Percentiles rank a stretch among this genome's conserved stretches.
Conservation (phyloP, 2,329 filamentous ascomycete genomes). For the Alternaria ethzedia region DNA sequence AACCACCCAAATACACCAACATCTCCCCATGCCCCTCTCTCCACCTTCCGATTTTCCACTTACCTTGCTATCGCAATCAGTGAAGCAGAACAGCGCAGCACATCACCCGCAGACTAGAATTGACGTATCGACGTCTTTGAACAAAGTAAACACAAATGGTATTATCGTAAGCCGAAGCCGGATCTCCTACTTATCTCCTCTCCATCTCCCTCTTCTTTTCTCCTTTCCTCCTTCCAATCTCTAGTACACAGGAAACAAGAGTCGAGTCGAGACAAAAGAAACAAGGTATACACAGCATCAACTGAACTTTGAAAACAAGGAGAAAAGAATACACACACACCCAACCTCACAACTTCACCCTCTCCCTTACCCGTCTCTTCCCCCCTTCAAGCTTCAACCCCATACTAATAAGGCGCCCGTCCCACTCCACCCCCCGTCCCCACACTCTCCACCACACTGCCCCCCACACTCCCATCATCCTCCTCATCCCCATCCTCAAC, state of each 20-base stretch:
- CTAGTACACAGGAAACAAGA: not conserved
- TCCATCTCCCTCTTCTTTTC: not conserved
- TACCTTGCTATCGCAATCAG: no score
- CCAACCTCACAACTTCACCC: not conserved
- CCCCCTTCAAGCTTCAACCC: not conserved
- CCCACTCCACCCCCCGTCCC: slow-evolving; percentile 24
- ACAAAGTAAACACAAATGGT: not conserved
- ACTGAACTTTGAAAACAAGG: not conserved
- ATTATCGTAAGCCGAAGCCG: not conserved
- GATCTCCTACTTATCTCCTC: not conserved
- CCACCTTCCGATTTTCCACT: no score
- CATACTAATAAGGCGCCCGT: slow-evolving; percentile 36
- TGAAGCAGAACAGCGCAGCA: not conserved
- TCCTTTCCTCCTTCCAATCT: not conserved
- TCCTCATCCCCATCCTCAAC: slow-evolving; percentile 26
- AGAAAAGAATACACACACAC: not conserved
- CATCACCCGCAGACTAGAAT: not conserved
- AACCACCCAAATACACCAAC: no score
- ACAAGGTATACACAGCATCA: not conserved
- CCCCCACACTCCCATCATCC: not conserved
- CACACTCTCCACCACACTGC: slow-evolving; percentile 13
- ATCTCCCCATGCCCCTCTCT: no score
- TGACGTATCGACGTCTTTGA: not conserved
- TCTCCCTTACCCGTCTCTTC: not conserved
- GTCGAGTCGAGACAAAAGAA: not conserved